Evolutionary conservation across 2,329 filamentous ascomycete genomes (phyloP).

Genomic region (Xylaria sp.): DNA sequence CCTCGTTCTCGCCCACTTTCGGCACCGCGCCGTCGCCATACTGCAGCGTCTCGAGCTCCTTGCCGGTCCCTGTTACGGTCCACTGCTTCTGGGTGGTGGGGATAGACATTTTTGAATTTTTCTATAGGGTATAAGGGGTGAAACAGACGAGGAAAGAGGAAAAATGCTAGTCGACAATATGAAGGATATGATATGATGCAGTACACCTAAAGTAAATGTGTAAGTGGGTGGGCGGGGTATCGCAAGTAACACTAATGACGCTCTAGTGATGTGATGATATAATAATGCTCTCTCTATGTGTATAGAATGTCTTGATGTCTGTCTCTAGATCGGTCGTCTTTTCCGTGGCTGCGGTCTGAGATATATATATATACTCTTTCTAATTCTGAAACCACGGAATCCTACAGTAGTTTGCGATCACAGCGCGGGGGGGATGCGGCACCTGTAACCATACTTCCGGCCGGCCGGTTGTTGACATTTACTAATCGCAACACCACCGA

Average conservation of each 20-base stretch:
- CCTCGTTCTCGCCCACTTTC: slow-evolving; percentile 74
- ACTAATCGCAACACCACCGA: slow-evolving; percentile 5
- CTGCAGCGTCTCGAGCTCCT: slow-evolving; percentile 69
- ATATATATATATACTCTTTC: too few relatives aligned
- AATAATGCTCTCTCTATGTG: too few relatives aligned
- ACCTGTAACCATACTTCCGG: not conserved
- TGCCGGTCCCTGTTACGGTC: slow-evolving; percentile 61
- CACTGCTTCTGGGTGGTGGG: slow-evolving; percentile 59
- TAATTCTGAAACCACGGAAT: too few relatives aligned
- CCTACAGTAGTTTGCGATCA: not conserved
- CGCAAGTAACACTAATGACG: not conserved
- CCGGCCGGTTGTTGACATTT: not conserved
- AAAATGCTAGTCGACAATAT: not conserved
- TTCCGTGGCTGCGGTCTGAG: not conserved
- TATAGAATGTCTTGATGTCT: too few relatives aligned
- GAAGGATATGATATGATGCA: slow-evolving; percentile 3
- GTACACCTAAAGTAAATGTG: slow-evolving; percentile 6
- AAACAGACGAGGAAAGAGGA: not conserved
- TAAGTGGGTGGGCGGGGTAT: slow-evolving; percentile 17
- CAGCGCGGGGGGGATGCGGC: slow-evolving; percentile 14
- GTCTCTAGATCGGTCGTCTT: too few relatives aligned
- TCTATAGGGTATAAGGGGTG: not conserved
- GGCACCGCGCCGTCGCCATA: slow-evolving; percentile 67
- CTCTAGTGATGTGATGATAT: slow-evolving; percentile 6
- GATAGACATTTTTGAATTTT: slow-evolving; percentile 28